Percentiles rank a stretch among this genome's conserved stretches.
Evolutionary conservation across 139 green algal species (phyloP).

Genomic region (Chlamydomonas sp.): DNA sequence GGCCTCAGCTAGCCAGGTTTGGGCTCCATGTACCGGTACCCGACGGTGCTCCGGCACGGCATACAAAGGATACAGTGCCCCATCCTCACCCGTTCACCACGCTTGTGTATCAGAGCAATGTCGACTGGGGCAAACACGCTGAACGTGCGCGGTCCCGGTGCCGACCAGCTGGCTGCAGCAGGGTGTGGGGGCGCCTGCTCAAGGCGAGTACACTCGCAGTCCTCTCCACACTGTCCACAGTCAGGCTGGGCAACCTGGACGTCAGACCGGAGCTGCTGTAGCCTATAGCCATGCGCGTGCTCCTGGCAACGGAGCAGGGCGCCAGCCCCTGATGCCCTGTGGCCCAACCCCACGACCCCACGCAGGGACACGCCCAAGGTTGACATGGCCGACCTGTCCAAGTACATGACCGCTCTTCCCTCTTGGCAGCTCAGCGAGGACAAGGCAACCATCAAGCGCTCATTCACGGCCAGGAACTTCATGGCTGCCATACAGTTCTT

Average conservation of each 20-base stretch:
- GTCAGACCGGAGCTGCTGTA: no score
- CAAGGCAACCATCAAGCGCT: conserved; percentile 39
- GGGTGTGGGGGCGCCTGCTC: conserved; percentile 16
- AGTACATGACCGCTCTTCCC: conserved; percentile 57
- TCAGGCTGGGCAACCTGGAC: background rate
- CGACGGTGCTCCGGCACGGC: no score
- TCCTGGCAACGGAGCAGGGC: no score
- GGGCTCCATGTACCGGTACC: no score
- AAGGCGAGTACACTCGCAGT: background rate
- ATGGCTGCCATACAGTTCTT: conserved; percentile 74
- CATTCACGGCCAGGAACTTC: conserved; percentile 74
- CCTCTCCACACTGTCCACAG: background rate
- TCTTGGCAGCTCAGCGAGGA: conserved; percentile 57
- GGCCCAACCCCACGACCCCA: background rate
- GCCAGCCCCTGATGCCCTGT: no score
- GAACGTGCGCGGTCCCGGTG: conserved; percentile 28
- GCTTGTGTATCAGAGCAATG: background rate
- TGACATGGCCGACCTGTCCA: conserved; percentile 38
- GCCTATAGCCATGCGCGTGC: no score
- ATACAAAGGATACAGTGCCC: no score
- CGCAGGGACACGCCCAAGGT: conserved; percentile 69
- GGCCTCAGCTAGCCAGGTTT: no score
- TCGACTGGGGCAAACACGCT: background rate
- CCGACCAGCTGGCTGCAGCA: background rate
- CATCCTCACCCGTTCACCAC: no score